A percentile compares a stretch with the other conserved stretches of the same genome.
phyloP scores from a whole-genome alignment of 83 land plant genomes.

The Isoetes engelmannii region DNA sequence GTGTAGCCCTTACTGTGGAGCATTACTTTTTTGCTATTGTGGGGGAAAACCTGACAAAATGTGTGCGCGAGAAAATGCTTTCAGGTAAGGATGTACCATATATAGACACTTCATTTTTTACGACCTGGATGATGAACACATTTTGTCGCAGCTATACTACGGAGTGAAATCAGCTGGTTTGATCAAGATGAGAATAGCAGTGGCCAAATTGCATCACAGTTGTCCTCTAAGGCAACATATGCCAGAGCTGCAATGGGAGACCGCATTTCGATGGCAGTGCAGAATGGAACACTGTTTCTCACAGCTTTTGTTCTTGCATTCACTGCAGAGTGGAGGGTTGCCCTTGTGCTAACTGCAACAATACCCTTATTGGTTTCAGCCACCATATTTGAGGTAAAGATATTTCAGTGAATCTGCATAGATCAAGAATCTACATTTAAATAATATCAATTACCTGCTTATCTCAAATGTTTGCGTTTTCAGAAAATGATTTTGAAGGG shows the following conservation, averaged over 20 bases:
- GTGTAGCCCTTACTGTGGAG: constrained; percentile 45
- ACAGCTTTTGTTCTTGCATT: constrained; percentile 71
- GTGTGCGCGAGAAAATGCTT: constrained; percentile 78
- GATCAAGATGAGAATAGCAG: constrained; percentile 78
- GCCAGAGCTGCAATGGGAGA: constrained; percentile 65
- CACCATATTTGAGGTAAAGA: constrained; percentile 66
- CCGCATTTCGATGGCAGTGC: constrained; percentile 63
- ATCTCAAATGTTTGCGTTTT: constrained; percentile 23
- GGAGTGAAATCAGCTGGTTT: constrained; percentile 89
- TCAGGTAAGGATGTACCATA: no score
- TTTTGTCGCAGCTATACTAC: constrained; percentile 47
- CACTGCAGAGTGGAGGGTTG: constrained; percentile 71
- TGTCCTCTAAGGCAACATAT: constrained; percentile 72
- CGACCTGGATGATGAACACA: no score
- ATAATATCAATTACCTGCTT: neutral
- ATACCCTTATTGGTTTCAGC: constrained; percentile 72
- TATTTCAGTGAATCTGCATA: no score
- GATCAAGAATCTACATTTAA: neutral
- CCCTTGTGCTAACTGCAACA: constrained; percentile 56
- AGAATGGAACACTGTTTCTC: constrained; percentile 65
- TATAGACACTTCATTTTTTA: no score
- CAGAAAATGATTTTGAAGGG: constrained; percentile 69
- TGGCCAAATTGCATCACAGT: constrained; percentile 54
- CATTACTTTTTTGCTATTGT: constrained; percentile 72
- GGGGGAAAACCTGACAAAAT: constrained; percentile 88